Evolutionary conservation across 495 filamentous ascomycete species (phyloP).

Genomic region (Glutinoglossum americanum): DNA sequence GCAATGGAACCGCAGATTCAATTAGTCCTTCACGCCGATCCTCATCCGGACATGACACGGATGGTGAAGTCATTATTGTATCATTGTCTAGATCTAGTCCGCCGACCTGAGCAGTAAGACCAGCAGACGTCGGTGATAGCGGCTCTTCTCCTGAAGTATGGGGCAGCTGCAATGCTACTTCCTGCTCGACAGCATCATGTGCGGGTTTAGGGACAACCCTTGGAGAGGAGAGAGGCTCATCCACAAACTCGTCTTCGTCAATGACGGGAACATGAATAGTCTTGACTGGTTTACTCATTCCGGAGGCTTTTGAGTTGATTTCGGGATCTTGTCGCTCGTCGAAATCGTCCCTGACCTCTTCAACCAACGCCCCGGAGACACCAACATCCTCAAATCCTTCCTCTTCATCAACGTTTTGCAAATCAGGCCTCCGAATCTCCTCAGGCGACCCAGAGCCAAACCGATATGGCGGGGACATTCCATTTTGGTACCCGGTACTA

Average conservation of each 20-base stretch:
- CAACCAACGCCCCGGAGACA: conserved; percentile 40
- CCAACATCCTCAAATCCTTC: conserved; percentile 90
- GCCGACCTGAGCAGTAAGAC: conserved; percentile 28
- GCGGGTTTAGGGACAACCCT: conserved; percentile 19
- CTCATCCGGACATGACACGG: neutral
- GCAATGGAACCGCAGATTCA: conserved; percentile 1
- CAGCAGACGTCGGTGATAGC: conserved; percentile 25
- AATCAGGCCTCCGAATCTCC: conserved; percentile 31
- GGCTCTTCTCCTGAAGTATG: conserved; percentile 20
- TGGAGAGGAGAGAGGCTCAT: conserved; percentile 43
- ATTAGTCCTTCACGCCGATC: conserved; percentile 9
- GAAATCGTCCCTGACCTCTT: conserved; percentile 34
- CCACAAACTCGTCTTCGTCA: conserved; percentile 42
- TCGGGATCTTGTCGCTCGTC: conserved; percentile 18
- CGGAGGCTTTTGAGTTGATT: neutral
- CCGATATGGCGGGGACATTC: conserved; percentile 8
- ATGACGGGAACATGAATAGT: conserved; percentile 1
- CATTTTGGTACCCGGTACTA: conserved; percentile 14
- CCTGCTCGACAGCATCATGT: conserved; percentile 15
- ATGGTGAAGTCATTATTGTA: conserved; percentile 7
- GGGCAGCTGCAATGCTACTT: conserved; percentile 22
- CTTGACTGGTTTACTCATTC: conserved; percentile 3
- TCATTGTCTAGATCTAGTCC: conserved; percentile 29
- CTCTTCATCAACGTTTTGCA: conserved; percentile 63
- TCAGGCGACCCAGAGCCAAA: conserved; percentile 20